phyloP scores from a whole-genome alignment of 257 asterid species.

The Solanum dulcamara region DNA sequence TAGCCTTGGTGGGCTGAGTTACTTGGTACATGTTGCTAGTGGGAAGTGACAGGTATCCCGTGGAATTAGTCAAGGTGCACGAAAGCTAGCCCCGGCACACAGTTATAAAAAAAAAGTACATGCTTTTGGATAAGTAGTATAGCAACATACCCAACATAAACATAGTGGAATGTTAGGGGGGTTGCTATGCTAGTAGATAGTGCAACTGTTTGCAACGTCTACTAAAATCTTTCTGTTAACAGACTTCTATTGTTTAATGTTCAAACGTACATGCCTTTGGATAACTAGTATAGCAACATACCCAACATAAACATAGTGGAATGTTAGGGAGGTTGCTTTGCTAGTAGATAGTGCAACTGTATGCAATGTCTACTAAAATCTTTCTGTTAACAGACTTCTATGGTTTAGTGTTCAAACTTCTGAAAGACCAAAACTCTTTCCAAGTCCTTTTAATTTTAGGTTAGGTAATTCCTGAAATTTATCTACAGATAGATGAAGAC shows the following conservation, averaged over 20 bases:
- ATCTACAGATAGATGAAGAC: not conserved
- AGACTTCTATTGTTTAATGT: not conserved
- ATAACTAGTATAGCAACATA: not conserved
- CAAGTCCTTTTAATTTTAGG: not conserved
- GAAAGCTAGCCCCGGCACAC: not conserved
- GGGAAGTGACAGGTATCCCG: not conserved
- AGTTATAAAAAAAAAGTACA: not conserved
- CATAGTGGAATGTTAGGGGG: not conserved
- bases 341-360: not conserved
- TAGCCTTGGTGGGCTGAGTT: not conserved
- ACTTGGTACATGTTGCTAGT: not conserved
- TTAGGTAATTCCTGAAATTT: not conserved
- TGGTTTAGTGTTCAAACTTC: not conserved
- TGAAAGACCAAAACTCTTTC: not conserved
- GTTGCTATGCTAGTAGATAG: not conserved
- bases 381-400: not conserved
- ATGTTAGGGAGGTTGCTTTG: not conserved
- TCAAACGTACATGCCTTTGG: not conserved
- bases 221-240: not conserved
- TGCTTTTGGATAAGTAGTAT: not conserved
- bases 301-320: not conserved
- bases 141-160: not conserved
- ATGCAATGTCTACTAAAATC: not conserved
- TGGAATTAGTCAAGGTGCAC: not conserved
- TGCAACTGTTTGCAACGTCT: not conserved